A percentile compares a stretch with the other conserved stretches of the same genome.
These are phyloP conservation scores for Candida chauliodis DNA, from an alignment of 805 yeast species.

Conservation along the genomic window DNA sequence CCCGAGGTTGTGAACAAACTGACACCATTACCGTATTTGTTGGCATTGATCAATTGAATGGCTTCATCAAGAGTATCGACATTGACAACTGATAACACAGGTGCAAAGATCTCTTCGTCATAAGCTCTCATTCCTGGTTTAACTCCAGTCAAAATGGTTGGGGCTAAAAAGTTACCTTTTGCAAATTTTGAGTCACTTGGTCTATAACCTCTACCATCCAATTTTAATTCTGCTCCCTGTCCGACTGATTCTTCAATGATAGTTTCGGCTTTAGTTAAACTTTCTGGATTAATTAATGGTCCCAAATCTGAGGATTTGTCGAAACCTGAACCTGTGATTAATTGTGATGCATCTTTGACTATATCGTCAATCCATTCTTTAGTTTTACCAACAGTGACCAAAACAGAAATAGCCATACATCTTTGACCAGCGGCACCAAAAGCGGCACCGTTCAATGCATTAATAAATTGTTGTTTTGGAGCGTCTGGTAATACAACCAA, in stretches of 20 bases:
- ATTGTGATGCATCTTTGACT: slow-evolving; percentile 51
- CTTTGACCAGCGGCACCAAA: slow-evolving; percentile 86
- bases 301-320: slow-evolving; percentile 62
- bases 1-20: slow-evolving; percentile 70
- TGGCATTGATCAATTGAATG: slow-evolving; percentile 55
- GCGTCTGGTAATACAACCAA: slow-evolving; percentile 73
- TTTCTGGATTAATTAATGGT: slow-evolving; percentile 64
- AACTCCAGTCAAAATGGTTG: slow-evolving; percentile 60
- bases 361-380: slow-evolving; percentile 62
- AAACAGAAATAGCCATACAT: slow-evolving; percentile 74
- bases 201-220: slow-evolving; percentile 58
- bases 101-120: slow-evolving; percentile 76
- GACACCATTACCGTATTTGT: slow-evolving; percentile 66
- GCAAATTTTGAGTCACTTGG: slow-evolving; percentile 34
- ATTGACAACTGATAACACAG: slow-evolving; percentile 61
- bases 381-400: slow-evolving; percentile 68
- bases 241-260: slow-evolving; percentile 54
- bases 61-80: slow-evolving; percentile 67
- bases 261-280: slow-evolving; percentile 51
- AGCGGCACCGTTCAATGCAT: slow-evolving; percentile 69
- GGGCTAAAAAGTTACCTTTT: slow-evolving; percentile 69
- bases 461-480: slow-evolving; percentile 57
- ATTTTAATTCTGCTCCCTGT: slow-evolving; percentile 58
- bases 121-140: slow-evolving; percentile 69
- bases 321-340: slow-evolving; percentile 66